phyloP scores from a whole-genome alignment of 179 eudicot genomes.

The Actinidia arguta region DNA sequence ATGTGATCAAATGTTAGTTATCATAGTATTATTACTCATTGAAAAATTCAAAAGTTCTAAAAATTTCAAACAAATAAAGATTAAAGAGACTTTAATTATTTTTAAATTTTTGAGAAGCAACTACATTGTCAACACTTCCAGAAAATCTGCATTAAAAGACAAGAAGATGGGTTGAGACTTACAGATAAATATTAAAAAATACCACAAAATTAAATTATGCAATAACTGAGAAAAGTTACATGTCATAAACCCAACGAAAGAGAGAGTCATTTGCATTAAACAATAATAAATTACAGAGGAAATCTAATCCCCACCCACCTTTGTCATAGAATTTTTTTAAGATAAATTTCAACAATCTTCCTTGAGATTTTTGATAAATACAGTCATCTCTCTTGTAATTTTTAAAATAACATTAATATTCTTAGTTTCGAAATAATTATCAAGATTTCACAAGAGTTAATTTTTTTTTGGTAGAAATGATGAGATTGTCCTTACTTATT shows the following conservation, averaged over 20 bases:
- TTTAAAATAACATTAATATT: no score
- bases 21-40: no score
- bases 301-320: not conserved
- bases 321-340: not conserved
- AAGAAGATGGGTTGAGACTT: not conserved
- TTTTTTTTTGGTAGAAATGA: no score
- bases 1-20: no score
- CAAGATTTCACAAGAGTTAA: no score
- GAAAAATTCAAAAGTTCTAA: no score
- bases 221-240: not conserved
- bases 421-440: no score
- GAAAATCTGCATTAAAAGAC: not conserved
- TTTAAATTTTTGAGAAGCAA: not conserved
- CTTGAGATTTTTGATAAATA: no score
- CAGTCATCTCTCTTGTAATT: no score
- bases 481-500: no score
- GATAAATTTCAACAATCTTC: not conserved
- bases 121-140: not conserved
- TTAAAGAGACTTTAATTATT: not conserved
- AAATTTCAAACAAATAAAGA: no score
- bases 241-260: not conserved
- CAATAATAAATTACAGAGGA: not conserved
- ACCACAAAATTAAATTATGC: no score
- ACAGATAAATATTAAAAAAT: not conserved
- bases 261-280: not conserved